Conservation (phyloP, 2,329 filamentous ascomycete species). For the Colletotrichum paranaense region DNA sequence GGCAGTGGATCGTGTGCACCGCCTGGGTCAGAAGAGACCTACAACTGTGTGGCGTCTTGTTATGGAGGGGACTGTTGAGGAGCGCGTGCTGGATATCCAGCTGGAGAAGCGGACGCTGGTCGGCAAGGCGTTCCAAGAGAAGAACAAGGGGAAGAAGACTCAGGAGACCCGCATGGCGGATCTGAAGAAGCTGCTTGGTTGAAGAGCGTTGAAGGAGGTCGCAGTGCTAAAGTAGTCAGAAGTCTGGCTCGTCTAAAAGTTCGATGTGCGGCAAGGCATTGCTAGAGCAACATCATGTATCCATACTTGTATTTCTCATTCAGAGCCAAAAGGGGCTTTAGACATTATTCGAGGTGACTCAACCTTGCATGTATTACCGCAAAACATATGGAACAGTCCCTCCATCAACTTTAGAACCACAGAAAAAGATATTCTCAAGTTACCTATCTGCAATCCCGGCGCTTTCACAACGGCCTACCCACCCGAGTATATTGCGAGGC, state of each 20-base stretch:
- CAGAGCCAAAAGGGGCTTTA: background rate
- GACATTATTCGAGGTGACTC: background rate
- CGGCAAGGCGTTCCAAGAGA: conserved; percentile 83
- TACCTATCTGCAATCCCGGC: background rate
- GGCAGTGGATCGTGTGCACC: conserved; percentile 87
- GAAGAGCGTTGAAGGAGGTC: background rate
- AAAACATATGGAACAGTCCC: background rate
- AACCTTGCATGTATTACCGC: background rate
- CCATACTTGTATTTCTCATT: background rate
- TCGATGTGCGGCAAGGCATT: background rate
- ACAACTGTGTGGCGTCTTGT: conserved; percentile 86
- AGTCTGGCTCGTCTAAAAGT: background rate
- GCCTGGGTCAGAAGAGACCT: conserved; percentile 82
- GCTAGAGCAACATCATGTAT: background rate
- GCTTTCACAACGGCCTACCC: background rate
- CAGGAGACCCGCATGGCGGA: conserved; percentile 69
- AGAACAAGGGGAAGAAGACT: conserved; percentile 64
- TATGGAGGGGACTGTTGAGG: conserved; percentile 84
- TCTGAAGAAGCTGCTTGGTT: conserved; percentile 60
- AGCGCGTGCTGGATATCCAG: conserved; percentile 83
- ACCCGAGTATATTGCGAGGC: background rate
- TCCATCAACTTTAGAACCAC: background rate
- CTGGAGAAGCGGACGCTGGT: conserved; percentile 83
- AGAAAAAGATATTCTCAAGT: background rate
- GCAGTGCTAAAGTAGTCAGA: background rate